Percentiles rank a stretch among this genome's conserved stretches.
phyloP scores from a whole-genome alignment of 2,329 filamentous ascomycete genomes.

The Diaporthe capsici region DNA sequence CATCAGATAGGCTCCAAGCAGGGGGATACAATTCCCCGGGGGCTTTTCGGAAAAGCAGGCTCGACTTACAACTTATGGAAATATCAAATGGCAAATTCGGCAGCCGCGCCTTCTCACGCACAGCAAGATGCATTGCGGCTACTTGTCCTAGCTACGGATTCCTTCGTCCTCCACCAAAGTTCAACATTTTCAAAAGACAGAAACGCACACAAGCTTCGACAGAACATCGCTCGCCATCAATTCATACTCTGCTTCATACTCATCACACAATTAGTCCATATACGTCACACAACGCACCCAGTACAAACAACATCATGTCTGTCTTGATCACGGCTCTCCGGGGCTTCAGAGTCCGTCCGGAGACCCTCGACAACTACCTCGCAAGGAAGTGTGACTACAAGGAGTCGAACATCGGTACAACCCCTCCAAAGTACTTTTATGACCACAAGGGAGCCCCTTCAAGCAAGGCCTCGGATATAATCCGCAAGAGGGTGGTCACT shows the following conservation, averaged over 20 bases:
- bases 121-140: neutral
- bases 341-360: neutral
- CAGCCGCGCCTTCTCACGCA: neutral
- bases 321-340: neutral
- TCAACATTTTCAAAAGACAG: neutral
- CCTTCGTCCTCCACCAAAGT: too few relatives aligned
- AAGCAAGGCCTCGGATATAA: neutral
- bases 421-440: neutral
- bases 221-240: neutral
- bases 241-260: neutral
- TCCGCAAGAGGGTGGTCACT: neutral
- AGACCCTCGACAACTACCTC: neutral
- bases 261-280: neutral
- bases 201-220: neutral
- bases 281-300: neutral
- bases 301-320: neutral
- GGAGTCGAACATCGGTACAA: neutral
- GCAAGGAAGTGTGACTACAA: too few relatives aligned
- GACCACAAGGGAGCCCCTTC: neutral
- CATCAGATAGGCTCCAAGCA: neutral
- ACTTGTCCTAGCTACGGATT: neutral
- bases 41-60: neutral
- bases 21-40: neutral
- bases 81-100: neutral
- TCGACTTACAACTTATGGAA: neutral